Evolutionary conservation across 2,329 filamentous ascomycete species (phyloP).

Genomic region (Ophiostoma himal-ulmi): DNA sequence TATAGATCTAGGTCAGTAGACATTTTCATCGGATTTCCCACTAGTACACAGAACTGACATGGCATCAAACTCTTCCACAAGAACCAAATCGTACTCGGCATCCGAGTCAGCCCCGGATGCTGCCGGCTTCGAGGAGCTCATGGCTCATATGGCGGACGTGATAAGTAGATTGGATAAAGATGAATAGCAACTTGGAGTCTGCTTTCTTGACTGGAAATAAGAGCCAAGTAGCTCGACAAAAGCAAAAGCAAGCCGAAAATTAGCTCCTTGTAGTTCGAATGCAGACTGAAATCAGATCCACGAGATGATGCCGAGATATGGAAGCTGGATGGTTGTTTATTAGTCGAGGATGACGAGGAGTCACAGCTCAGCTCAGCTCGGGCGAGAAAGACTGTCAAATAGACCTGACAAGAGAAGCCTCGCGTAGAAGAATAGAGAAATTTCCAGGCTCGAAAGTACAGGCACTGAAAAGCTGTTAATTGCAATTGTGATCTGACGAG

Average conservation of each 20-base stretch:
- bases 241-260: neutral
- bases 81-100: constrained; percentile 39
- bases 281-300: neutral
- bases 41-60: constrained; percentile 36
- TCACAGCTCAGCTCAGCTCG: neutral
- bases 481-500: neutral
- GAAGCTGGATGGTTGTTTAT: neutral
- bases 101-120: neutral
- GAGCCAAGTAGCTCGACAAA: neutral
- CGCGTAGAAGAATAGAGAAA: too few species aligned
- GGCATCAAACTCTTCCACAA: constrained; percentile 51
- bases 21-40: too few species aligned
- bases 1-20: neutral
- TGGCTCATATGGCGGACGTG: neutral
- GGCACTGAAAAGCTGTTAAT: neutral
- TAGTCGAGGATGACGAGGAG: neutral
- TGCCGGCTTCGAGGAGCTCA: neutral
- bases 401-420: neutral
- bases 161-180: neutral
- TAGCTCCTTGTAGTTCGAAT: neutral
- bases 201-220: neutral
- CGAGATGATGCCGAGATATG: neutral
- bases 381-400: neutral
- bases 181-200: neutral
- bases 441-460: neutral